Percentiles rank a stretch among this genome's conserved stretches.
Conservation (phyloP, 2,329 filamentous ascomycete genomes). For the Pseudonectria foliicola region DNA sequence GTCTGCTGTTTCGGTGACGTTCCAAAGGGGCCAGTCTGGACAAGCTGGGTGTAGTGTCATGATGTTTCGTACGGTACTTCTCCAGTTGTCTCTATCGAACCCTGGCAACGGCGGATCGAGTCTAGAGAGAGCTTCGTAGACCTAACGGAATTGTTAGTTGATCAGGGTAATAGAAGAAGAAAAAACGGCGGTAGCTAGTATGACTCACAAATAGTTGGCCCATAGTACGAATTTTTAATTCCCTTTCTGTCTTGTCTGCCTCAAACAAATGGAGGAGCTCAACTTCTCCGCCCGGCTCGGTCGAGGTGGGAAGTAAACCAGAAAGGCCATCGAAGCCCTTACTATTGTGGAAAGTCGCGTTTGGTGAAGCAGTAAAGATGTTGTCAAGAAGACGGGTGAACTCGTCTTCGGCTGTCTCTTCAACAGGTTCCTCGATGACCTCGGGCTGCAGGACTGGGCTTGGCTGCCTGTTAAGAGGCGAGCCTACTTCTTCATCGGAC, state of each 20-base stretch:
- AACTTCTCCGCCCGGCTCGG: conserved; percentile 2
- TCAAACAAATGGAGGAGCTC: not conserved
- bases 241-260: conserved; percentile 4
- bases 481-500: conserved; percentile 1
- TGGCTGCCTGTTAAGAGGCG: conserved; percentile 3
- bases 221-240: conserved; percentile 11
- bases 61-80: conserved; percentile 38
- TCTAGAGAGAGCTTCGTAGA: conserved; percentile 33
- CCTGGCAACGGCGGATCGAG: conserved; percentile 21
- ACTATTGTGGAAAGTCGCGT: too few species aligned
- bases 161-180: not conserved
- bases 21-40: conserved; percentile 31
- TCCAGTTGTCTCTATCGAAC: conserved; percentile 38
- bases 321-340: too few species aligned
- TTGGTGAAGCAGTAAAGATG: too few species aligned
- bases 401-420: too few species aligned
- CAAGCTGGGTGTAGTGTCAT: conserved; percentile 34
- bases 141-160: conserved; percentile 21
- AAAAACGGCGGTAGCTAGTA: not conserved
- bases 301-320: conserved; percentile 1
- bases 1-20: conserved; percentile 37
- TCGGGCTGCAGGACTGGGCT: conserved; percentile 7
- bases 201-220: conserved; percentile 15
- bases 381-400: too few species aligned
- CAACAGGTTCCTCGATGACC: too few species aligned